These are phyloP conservation scores for Ceriops zippeliana DNA, from an alignment of 345 rosid genomes.

Conservation along the genomic window DNA sequence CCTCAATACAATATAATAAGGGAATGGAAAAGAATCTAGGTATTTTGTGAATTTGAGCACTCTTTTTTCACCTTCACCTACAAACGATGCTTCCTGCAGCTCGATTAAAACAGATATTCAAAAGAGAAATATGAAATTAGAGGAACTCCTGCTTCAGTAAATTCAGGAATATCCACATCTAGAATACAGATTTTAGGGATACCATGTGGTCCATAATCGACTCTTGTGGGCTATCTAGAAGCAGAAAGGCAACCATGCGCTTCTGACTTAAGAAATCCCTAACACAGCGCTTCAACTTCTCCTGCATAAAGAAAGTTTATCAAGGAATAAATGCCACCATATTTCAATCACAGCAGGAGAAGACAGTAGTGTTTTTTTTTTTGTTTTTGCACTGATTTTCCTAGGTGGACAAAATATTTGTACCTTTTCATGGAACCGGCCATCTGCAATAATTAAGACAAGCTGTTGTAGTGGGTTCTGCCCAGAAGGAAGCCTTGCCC, in stretches of 20 bases:
- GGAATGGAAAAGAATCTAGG: slow-evolving; percentile 92
- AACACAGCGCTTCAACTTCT: slow-evolving; percentile 60
- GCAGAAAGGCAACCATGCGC: slow-evolving; percentile 89
- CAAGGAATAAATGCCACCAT: not conserved
- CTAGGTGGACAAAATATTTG: not conserved
- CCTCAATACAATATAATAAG: slow-evolving; percentile 72
- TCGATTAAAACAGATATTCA: not conserved
- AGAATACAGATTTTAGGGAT: slow-evolving; percentile 6
- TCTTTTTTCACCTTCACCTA: slow-evolving; percentile 28
- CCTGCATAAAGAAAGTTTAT: slow-evolving; percentile 29
- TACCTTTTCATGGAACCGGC: slow-evolving; percentile 90
- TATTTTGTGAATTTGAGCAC: slow-evolving; percentile 44
- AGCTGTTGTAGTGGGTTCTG: slow-evolving; percentile 95
- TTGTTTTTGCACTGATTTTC: not conserved
- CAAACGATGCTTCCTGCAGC: slow-evolving; percentile 51
- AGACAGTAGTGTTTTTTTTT: not conserved
- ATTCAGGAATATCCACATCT: not conserved
- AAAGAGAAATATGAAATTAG: not conserved
- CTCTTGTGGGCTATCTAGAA: slow-evolving; percentile 64
- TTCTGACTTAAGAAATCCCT: slow-evolving; percentile 66
- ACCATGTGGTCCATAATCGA: slow-evolving; percentile 73
- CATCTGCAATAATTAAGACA: slow-evolving; percentile 85
- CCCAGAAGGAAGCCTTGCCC: slow-evolving; percentile 79
- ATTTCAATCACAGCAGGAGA: not conserved
- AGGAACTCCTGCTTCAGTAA: not conserved